A percentile compares a stretch with the other conserved stretches of the same genome.
phyloP scores from a whole-genome alignment of 352 stramenopile species.

The Pythium insidiosum region DNA sequence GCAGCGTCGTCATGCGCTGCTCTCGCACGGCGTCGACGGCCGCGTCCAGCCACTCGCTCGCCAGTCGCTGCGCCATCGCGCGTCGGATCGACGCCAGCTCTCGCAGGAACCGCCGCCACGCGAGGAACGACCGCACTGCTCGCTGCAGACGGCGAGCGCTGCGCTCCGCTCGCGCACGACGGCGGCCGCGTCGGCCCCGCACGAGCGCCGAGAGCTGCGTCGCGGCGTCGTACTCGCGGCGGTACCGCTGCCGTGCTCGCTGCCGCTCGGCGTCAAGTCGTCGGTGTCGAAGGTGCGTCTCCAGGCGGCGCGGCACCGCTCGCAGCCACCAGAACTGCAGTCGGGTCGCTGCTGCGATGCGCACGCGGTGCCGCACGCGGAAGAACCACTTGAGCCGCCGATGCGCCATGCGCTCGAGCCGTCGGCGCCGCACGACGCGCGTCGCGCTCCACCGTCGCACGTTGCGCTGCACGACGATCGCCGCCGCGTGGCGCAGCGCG shows the following conservation, averaged over 20 bases:
- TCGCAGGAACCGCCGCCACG: slow-evolving; percentile 25
- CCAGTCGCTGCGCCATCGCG: slow-evolving; percentile 13
- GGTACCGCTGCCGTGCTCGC: slow-evolving; percentile 11
- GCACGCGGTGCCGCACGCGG: slow-evolving; percentile 34
- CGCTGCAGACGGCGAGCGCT: slow-evolving; percentile 39
- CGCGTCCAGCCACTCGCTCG: slow-evolving; percentile 16
- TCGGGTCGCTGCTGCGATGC: slow-evolving; percentile 22
- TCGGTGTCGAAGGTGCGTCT: slow-evolving; percentile 26
- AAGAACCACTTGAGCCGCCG: slow-evolving; percentile 81
- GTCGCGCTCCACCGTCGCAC: slow-evolving; percentile 25
- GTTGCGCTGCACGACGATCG: slow-evolving; percentile 38
- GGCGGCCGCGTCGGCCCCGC: slow-evolving; percentile 32
- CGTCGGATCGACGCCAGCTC: slow-evolving; percentile 27
- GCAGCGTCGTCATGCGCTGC: slow-evolving; percentile 20
- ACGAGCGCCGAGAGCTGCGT: slow-evolving; percentile 41
- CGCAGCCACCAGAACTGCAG: slow-evolving; percentile 77
- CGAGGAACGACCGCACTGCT: slow-evolving; percentile 25
- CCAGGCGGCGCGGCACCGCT: slow-evolving; percentile 32
- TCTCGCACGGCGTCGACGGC: slow-evolving; percentile 17
- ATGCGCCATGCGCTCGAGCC: slow-evolving; percentile 35
- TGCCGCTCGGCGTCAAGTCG: slow-evolving; percentile 9
- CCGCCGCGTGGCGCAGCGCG: slow-evolving; percentile 18
- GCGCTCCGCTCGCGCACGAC: slow-evolving; percentile 26
- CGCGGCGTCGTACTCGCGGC: slow-evolving; percentile 23
- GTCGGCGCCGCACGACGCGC: slow-evolving; percentile 18